Conservation (phyloP, 1,284 basidiomycete species). For the Heliocybe sulcata region DNA sequence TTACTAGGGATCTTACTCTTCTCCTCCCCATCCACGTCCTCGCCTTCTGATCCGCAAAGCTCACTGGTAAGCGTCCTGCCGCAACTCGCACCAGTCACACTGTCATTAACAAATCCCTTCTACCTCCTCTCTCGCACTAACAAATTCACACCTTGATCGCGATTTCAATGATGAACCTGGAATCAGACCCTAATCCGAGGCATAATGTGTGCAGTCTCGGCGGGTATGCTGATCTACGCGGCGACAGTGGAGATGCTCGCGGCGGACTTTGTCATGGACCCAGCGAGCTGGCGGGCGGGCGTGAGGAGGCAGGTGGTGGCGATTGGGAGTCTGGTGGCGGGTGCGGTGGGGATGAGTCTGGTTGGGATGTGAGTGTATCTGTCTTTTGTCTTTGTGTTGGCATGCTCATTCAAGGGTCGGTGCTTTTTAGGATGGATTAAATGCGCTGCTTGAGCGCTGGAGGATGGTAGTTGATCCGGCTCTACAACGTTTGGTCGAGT, state of each 20-base stretch:
- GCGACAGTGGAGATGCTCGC: constrained; percentile 78
- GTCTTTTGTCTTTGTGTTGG: not conserved
- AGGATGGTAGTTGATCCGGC: too few species aligned
- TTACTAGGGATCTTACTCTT: constrained; percentile 46
- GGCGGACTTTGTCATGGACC: constrained; percentile 68
- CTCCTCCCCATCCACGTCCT: not conserved
- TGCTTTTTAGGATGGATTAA: too few species aligned
- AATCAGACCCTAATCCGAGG: constrained; percentile 53
- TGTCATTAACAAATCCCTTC: too few species aligned
- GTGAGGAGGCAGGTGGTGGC: constrained; percentile 13
- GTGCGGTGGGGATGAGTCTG: constrained; percentile 17
- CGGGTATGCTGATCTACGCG: constrained; percentile 74
- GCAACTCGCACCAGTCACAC: too few species aligned
- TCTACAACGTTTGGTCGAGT: too few species aligned
- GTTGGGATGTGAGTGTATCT: constrained; percentile 14
- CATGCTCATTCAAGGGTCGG: too few species aligned
- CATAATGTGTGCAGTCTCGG: constrained; percentile 67
- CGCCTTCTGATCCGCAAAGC: too few species aligned
- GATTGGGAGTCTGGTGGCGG: constrained; percentile 14
- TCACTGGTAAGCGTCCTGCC: too few species aligned
- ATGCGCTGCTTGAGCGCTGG: too few species aligned
- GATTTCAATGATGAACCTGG: too few species aligned
- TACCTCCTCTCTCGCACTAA: too few species aligned
- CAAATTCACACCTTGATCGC: too few species aligned
- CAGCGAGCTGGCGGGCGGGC: constrained; percentile 26